phyloP scores from a whole-genome alignment of 2,329 filamentous ascomycete species.

The Lasiodiplodia gonubiensis region DNA sequence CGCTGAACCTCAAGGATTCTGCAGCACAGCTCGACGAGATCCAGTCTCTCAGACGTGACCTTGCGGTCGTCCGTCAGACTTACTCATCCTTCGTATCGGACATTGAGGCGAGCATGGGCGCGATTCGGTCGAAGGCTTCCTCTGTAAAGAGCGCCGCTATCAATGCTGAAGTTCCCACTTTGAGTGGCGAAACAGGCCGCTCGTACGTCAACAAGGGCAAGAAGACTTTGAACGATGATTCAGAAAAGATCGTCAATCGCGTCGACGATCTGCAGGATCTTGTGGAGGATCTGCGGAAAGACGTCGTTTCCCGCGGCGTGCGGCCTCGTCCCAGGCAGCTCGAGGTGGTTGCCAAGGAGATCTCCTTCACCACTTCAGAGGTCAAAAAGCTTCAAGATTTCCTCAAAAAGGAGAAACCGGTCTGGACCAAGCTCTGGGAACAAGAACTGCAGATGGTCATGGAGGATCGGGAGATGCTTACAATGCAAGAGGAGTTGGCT shows the following conservation, averaged over 20 bases:
- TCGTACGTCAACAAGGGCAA: conserved; percentile 85
- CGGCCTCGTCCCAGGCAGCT: conserved; percentile 89
- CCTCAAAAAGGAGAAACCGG: conserved; percentile 86
- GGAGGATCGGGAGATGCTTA: conserved; percentile 91
- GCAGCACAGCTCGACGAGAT: conserved; percentile 75
- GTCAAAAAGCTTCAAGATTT: conserved; percentile 94
- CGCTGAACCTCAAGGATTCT: conserved; percentile 43
- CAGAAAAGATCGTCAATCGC: conserved; percentile 85
- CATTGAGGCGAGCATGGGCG: conserved; percentile 84
- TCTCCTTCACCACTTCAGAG: conserved; percentile 78
- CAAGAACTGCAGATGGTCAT: conserved; percentile 95
- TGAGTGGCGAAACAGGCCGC: conserved; percentile 80
- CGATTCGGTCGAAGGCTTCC: conserved; percentile 79
- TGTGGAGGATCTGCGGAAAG: conserved; percentile 95
- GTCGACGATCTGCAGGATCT: conserved; percentile 98
- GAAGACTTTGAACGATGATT: conserved; percentile 84
- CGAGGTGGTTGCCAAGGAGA: conserved; percentile 86
- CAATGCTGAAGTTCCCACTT: conserved; percentile 71
- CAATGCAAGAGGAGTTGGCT: conserved; percentile 93
- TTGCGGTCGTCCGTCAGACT: conserved; percentile 90
- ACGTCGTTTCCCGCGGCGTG: conserved; percentile 91
- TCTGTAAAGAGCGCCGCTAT: conserved; percentile 78
- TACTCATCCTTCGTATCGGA: conserved; percentile 91
- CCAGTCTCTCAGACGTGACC: conserved; percentile 80
- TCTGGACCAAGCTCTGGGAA: conserved; percentile 99